Evolutionary conservation across 495 filamentous ascomycete genomes (phyloP).

Genomic region (Penicillium ucsense): DNA sequence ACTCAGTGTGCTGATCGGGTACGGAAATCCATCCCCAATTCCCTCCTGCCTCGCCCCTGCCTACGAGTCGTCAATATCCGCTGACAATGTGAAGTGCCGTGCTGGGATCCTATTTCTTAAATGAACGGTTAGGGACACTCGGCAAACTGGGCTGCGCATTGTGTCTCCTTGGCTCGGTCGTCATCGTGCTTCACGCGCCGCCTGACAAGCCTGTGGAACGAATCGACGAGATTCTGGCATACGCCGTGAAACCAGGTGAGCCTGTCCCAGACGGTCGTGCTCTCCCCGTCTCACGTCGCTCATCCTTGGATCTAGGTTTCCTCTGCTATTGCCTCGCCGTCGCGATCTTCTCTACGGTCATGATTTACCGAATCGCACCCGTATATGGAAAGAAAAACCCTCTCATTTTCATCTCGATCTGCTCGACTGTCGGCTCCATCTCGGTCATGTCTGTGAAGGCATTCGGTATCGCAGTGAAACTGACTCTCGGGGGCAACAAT

Average conservation of each 20-base stretch:
- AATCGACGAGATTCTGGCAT: constrained; percentile 79
- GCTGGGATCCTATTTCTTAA: constrained; percentile 85
- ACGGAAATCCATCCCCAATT: constrained; percentile 8
- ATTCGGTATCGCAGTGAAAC: constrained; percentile 91
- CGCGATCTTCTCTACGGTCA: constrained; percentile 70
- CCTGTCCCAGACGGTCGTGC: constrained; percentile 15
- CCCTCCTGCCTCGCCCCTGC: too few species aligned
- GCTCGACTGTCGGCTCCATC: constrained; percentile 89
- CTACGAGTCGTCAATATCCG: not conserved
- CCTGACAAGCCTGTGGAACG: constrained; percentile 82
- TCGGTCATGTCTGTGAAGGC: constrained; percentile 99
- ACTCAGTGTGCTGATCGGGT: constrained; percentile 88
- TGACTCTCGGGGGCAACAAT: constrained; percentile 84
- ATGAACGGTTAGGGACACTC: constrained; percentile 76
- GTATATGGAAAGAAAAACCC: constrained; percentile 88
- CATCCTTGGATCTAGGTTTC: constrained; percentile 51
- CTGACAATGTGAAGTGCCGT: constrained; percentile 57
- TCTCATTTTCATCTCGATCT: constrained; percentile 91
- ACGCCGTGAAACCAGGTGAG: constrained; percentile 78
- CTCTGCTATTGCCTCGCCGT: constrained; percentile 72
- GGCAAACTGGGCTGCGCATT: constrained; percentile 93
- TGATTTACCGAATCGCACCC: constrained; percentile 93
- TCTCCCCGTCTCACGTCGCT: not conserved
- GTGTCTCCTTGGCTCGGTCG: constrained; percentile 90
- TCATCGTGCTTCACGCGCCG: constrained; percentile 95